Conservation (phyloP, 2,329 filamentous ascomycete species). For the Chrysosporium keratinophilum region DNA sequence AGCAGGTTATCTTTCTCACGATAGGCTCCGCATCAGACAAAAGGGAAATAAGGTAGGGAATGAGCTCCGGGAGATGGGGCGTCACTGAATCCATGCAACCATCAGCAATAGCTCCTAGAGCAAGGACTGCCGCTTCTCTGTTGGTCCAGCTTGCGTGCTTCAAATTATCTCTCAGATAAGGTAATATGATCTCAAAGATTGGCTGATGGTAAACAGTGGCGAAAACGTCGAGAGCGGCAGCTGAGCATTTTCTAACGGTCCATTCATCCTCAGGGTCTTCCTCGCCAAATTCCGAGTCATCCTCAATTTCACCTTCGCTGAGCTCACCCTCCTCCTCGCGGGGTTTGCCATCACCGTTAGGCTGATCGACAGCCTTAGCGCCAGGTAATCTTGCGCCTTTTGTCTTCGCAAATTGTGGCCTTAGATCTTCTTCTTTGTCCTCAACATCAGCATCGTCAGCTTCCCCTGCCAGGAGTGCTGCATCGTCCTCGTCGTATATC, state of each 20-base stretch:
- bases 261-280: constrained; percentile 80
- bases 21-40: constrained; percentile 78
- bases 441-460: constrained; percentile 86
- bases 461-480: constrained; percentile 69
- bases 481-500: constrained; percentile 93
- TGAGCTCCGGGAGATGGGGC: constrained; percentile 79
- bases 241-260: constrained; percentile 95
- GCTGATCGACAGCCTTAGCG: constrained; percentile 30
- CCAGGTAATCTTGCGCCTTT: constrained; percentile 52
- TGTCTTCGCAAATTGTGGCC: constrained; percentile 75
- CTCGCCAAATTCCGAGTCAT: constrained; percentile 59
- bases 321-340: constrained; percentile 48
- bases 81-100: constrained; percentile 84
- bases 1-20: constrained; percentile 93
- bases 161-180: constrained; percentile 83
- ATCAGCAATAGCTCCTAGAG: constrained; percentile 86
- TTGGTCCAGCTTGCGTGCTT: constrained; percentile 83
- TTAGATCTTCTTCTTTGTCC: constrained; percentile 81
- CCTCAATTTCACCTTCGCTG: constrained; percentile 75
- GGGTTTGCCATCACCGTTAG: constrained; percentile 41
- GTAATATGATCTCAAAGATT: constrained; percentile 84
- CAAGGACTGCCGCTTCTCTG: constrained; percentile 86
- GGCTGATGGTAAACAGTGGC: constrained; percentile 78
- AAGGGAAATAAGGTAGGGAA: constrained; percentile 80
- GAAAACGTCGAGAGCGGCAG: constrained; percentile 87